Evolutionary conservation across 129 eudicot genomes (phyloP).

Genomic region (Solidago caesia): DNA sequence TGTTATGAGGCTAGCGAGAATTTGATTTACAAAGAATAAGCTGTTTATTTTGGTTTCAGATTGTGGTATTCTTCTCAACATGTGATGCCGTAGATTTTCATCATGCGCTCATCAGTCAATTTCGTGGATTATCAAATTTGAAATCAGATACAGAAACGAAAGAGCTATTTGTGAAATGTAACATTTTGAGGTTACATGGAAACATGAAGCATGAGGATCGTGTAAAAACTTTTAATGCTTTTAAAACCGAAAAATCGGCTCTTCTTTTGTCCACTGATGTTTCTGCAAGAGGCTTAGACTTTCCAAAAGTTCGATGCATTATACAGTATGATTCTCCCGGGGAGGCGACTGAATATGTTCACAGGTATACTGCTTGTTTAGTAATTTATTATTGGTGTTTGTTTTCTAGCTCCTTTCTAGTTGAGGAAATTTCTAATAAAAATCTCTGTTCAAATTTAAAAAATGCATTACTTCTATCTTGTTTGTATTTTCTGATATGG

Average conservation of each 20-base stretch:
- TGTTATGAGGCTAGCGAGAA: not conserved
- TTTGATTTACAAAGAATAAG: constrained; percentile 8
- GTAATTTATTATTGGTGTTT: not conserved
- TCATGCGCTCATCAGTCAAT: constrained; percentile 60
- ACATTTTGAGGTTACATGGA: constrained; percentile 76
- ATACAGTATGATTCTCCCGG: constrained; percentile 98
- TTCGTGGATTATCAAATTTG: constrained; percentile 45
- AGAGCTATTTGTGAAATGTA: constrained; percentile 61
- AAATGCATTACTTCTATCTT: not conserved
- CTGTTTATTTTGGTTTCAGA: constrained; percentile 45
- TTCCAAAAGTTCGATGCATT: constrained; percentile 88
- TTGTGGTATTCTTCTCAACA: constrained; percentile 93
- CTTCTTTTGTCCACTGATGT: constrained; percentile 88
- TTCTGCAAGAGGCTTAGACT: constrained; percentile 96
- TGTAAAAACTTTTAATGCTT: constrained; percentile 63
- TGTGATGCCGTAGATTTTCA: constrained; percentile 97
- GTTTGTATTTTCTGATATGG: not conserved
- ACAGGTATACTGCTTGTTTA: constrained; percentile 48
- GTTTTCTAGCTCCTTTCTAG: no score
- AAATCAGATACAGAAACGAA: constrained; percentile 42
- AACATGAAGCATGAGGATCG: constrained; percentile 92
- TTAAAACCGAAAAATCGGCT: constrained; percentile 83
- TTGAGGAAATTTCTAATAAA: no score
- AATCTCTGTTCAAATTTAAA: no score
- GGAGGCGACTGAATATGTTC: constrained; percentile 97